phyloP scores from a whole-genome alignment of 2,329 filamentous ascomycete genomes.

The Ramularia endophylla region DNA sequence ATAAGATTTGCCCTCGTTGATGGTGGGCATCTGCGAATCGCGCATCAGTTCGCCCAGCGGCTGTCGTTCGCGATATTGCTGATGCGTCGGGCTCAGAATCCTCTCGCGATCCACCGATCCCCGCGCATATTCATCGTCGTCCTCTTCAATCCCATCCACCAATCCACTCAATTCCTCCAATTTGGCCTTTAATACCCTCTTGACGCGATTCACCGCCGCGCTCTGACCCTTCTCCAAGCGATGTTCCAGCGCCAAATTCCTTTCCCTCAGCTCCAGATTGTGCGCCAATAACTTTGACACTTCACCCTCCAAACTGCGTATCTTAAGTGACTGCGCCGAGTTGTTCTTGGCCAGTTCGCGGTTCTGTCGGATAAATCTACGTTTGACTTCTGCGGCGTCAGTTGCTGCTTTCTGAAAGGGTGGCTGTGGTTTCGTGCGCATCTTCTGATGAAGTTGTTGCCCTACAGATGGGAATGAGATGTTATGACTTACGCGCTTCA shows the following conservation, averaged over 20 bases:
- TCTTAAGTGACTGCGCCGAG: conserved; percentile 69
- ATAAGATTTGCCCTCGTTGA: background rate
- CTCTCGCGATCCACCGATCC: background rate
- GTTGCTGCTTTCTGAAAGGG: conserved; percentile 19
- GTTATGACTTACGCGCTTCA: conserved; percentile 58
- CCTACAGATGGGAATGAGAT: conserved; percentile 1
- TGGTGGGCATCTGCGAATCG: conserved; percentile 1
- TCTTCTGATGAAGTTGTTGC: conserved; percentile 10
- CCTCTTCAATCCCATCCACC: conserved; percentile 56
- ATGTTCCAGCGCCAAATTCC: conserved; percentile 63
- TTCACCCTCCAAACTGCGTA: conserved; percentile 70
- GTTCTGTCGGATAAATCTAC: conserved; percentile 76
- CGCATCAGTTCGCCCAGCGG: background rate
- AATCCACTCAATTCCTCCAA: conserved; percentile 63
- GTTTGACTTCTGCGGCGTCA: conserved; percentile 55
- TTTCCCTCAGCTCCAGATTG: conserved; percentile 66
- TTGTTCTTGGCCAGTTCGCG: conserved; percentile 74
- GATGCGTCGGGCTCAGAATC: conserved; percentile 6
- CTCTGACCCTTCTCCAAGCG: conserved; percentile 53
- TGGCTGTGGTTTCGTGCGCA: conserved; percentile 30
- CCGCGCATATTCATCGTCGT: conserved; percentile 17
- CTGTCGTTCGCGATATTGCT: conserved; percentile 23
- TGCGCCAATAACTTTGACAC: conserved; percentile 69
- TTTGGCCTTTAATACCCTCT: conserved; percentile 64
- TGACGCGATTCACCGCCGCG: conserved; percentile 63